phyloP scores from a whole-genome alignment of 2,329 filamentous ascomycete species.

The Neurospora crassa region DNA sequence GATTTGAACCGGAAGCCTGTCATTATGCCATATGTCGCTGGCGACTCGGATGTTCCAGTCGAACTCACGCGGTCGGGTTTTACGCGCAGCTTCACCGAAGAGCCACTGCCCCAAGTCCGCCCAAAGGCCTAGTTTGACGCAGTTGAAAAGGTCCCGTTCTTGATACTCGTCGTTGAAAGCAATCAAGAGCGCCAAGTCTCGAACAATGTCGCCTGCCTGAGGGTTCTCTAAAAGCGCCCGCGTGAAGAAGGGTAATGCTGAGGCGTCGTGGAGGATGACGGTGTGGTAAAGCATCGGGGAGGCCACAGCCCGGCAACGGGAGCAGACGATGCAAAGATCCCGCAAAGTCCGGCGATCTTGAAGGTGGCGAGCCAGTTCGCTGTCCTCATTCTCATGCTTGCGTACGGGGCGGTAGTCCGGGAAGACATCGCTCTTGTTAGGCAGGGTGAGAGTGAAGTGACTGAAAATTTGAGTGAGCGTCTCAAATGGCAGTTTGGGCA shows the following conservation, averaged over 20 bases:
- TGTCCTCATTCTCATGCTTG: neutral
- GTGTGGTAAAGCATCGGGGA: neutral
- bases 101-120: neutral
- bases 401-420: neutral
- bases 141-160: neutral
- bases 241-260: neutral
- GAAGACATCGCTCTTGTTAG: neutral
- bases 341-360: neutral
- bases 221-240: neutral
- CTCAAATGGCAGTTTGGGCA: neutral
- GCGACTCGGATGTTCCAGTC: neutral
- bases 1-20: neutral
- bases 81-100: neutral
- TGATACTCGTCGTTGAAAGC: too few species aligned
- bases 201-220: neutral
- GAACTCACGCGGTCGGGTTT: neutral
- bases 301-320: neutral
- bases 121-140: neutral
- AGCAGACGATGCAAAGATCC: neutral
- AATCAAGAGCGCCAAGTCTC: neutral
- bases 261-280: neutral
- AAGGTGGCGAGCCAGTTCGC: neutral
- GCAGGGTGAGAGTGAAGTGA: neutral
- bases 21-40: too few species aligned
- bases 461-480: neutral